phyloP scores from a whole-genome alignment of 1,284 basidiomycete genomes.

The Grifola frondosa region DNA sequence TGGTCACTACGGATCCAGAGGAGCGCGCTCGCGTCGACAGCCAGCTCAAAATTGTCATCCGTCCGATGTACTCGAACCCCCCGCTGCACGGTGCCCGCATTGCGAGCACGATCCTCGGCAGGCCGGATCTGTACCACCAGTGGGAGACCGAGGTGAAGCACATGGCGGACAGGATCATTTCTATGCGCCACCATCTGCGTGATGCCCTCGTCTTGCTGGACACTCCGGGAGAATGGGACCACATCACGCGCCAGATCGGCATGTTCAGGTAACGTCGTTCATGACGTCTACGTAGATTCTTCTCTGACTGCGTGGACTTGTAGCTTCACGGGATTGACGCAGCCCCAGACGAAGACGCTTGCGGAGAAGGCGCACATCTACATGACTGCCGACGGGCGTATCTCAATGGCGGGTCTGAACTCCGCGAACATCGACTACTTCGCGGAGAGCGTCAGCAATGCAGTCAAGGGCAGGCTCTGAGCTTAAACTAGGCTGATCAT shows the following conservation, averaged over 20 bases:
- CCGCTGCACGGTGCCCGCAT: slow-evolving; percentile 94
- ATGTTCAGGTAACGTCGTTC: slow-evolving; percentile 74
- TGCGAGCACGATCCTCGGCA: slow-evolving; percentile 80
- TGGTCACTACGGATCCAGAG: slow-evolving; percentile 71
- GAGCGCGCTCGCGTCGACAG: slow-evolving; percentile 90
- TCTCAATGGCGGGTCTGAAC: slow-evolving; percentile 97
- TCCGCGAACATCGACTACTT: slow-evolving; percentile 88
- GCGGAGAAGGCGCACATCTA: slow-evolving; percentile 95
- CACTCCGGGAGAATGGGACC: slow-evolving; percentile 94
- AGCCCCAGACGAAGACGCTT: slow-evolving; percentile 83
- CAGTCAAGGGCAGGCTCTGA: slow-evolving; percentile 77
- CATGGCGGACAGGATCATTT: slow-evolving; percentile 97
- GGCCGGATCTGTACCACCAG: slow-evolving; percentile 76
- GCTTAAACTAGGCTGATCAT: no score
- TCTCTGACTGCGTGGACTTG: slow-evolving; percentile 4
- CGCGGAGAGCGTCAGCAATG: slow-evolving; percentile 81
- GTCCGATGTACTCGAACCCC: slow-evolving; percentile 99
- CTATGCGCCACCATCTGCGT: slow-evolving; percentile 89
- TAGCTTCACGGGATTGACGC: slow-evolving; percentile 86
- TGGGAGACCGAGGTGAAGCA: slow-evolving; percentile 93
- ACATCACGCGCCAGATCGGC: slow-evolving; percentile 96
- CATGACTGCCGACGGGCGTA: slow-evolving; percentile 87
- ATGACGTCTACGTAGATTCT: background rate
- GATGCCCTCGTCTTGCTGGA: slow-evolving; percentile 77
- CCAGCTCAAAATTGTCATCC: slow-evolving; percentile 95